Percentiles rank a stretch among this genome's conserved stretches.
Conservation (phyloP, 1,139 yeast species). For the Pichia sp. region DNA sequence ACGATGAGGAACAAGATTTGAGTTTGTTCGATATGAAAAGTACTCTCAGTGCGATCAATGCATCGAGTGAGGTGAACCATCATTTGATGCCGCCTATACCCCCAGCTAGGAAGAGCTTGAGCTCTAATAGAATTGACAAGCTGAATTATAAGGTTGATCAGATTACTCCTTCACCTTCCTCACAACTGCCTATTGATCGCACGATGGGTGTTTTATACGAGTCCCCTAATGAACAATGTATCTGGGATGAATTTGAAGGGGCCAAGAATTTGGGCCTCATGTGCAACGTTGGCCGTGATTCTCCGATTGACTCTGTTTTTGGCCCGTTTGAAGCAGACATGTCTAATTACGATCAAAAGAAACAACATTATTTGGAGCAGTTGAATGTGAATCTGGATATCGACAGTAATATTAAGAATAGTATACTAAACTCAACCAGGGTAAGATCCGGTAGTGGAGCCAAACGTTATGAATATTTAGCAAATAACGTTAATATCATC, state of each 20-base stretch:
- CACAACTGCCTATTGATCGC: conserved; percentile 15
- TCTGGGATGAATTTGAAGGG: conserved; percentile 17
- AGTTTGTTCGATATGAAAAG: conserved; percentile 19
- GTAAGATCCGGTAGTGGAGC: conserved; percentile 21
- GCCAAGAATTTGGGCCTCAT: conserved; percentile 9
- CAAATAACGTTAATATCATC: conserved; percentile 16
- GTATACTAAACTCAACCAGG: conserved; percentile 7
- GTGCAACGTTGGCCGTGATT: neutral
- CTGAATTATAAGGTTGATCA: conserved; percentile 13
- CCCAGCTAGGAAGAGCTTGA: conserved; percentile 11
- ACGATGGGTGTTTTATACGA: conserved; percentile 22
- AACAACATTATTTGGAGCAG: conserved; percentile 1
- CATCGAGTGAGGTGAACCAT: conserved; percentile 2
- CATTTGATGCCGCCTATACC: conserved; percentile 7
- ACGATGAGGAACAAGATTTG: conserved; percentile 11
- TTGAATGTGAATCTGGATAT: neutral
- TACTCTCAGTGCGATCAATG: conserved; percentile 13
- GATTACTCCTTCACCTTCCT: conserved; percentile 1
- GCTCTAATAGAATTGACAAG: conserved; percentile 12
- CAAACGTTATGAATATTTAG: conserved; percentile 19
- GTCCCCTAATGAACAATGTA: conserved; percentile 17
- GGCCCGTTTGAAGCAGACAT: neutral
- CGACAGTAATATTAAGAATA: neutral
- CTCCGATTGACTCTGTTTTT: conserved; percentile 8
- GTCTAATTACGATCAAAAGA: neutral